Conservation (phyloP, 345 rosid species). For the Euphorbia pulcherrima region DNA sequence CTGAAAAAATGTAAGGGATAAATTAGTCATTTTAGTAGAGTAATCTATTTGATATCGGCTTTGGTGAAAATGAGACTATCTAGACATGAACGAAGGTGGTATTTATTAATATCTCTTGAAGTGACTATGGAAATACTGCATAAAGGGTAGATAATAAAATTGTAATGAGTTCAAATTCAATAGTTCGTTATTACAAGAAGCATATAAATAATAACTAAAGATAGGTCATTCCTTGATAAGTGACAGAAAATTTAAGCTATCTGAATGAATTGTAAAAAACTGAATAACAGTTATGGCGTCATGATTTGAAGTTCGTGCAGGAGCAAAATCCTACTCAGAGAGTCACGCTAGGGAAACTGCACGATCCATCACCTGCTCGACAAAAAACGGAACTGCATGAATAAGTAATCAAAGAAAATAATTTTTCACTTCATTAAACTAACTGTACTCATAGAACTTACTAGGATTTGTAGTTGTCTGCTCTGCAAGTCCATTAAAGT, state of each 20-base stretch:
- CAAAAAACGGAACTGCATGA: no score
- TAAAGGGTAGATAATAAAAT: not conserved
- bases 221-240: not conserved
- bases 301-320: not conserved
- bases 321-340: constrained; percentile 24
- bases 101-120: no score
- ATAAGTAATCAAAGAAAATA: no score
- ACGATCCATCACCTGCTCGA: constrained; percentile 37
- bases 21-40: no score
- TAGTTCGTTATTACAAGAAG: no score
- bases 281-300: not conserved
- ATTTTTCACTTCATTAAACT: no score
- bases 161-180: no score
- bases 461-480: constrained; percentile 66
- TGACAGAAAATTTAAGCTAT: not conserved
- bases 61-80: not conserved
- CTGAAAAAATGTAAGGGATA: no score
- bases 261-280: not conserved
- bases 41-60: no score
- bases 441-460: constrained; percentile 26
- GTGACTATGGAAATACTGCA: no score
- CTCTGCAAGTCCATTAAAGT: constrained; percentile 64
- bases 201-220: not conserved
- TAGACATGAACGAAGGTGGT: no score
- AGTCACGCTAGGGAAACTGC: constrained; percentile 48